Conservation (phyloP, 805 yeast species). For the Hanseniaspora occidentalis region DNA sequence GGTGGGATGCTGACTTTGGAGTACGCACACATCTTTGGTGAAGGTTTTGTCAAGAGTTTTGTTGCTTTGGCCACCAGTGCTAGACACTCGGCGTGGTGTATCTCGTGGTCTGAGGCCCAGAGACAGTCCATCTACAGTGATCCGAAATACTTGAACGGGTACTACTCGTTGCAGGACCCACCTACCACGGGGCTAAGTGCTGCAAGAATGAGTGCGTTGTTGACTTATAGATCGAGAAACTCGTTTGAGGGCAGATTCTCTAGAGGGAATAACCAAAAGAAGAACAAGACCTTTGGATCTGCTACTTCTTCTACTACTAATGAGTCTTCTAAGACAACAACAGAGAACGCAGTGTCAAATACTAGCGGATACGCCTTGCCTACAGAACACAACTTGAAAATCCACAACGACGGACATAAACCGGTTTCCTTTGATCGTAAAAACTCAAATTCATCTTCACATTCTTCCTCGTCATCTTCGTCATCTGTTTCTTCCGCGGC, state of each 20-base stretch:
- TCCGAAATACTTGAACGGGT: constrained; percentile 87
- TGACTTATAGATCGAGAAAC: constrained; percentile 86
- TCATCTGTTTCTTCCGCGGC: constrained; percentile 14
- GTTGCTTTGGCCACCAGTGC: constrained; percentile 91
- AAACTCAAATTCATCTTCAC: constrained; percentile 20
- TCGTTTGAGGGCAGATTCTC: constrained; percentile 88
- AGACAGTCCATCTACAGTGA: constrained; percentile 92
- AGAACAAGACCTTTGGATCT: too few species aligned
- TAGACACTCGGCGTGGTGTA: constrained; percentile 95
- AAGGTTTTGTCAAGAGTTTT: constrained; percentile 54
- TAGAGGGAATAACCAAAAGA: constrained; percentile 50
- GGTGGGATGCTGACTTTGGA: constrained; percentile 96
- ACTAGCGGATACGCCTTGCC: neutral
- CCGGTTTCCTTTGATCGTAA: constrained; percentile 10
- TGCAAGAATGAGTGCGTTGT: constrained; percentile 92
- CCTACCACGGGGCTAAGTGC: constrained; percentile 86
- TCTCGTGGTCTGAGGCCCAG: constrained; percentile 98
- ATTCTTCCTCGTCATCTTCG: constrained; percentile 20
- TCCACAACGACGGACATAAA: constrained; percentile 76
- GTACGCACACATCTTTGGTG: constrained; percentile 52
- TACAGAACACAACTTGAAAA: constrained; percentile 47
- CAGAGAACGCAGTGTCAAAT: too few species aligned
- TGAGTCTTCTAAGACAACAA: constrained; percentile 5
- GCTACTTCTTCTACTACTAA: constrained; percentile 8
- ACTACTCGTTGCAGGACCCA: constrained; percentile 63